phyloP scores from a whole-genome alignment of 306 rosid species.

The Rosa chinensis region DNA sequence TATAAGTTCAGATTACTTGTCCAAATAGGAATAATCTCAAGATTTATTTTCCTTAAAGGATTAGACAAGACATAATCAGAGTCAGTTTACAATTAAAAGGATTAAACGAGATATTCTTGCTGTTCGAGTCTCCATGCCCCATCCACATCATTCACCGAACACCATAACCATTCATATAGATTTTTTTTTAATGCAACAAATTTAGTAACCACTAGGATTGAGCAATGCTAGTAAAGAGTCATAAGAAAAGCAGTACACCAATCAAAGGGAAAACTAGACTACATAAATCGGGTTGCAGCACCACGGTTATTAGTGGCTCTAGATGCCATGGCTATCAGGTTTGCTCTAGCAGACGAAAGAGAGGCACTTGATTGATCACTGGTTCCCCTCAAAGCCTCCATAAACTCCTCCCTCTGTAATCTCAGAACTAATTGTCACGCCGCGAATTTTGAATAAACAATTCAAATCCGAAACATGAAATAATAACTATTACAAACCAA shows the following conservation, averaged over 20 bases:
- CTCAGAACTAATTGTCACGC: no score
- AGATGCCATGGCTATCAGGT: conserved; percentile 72
- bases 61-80: not conserved
- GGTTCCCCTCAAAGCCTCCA: conserved; percentile 51
- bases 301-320: conserved; percentile 52
- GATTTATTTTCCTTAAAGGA: not conserved
- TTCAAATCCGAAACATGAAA: no score
- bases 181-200: not conserved
- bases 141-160: no score
- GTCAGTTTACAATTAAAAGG: not conserved
- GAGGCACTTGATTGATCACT: conserved; percentile 37
- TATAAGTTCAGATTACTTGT: not conserved
- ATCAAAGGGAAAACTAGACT: not conserved
- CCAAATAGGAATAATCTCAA: not conserved
- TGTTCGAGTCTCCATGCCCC: no score
- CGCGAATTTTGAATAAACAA: no score
- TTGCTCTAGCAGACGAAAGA: conserved; percentile 47
- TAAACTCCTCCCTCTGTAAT: conserved; percentile 82
- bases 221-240: not conserved
- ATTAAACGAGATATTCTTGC: no score
- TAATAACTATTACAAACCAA: no score
- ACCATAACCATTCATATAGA: no score
- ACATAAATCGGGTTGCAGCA: conserved; percentile 33
- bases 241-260: not conserved
- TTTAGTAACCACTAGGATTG: not conserved